Conservation (phyloP, 2,329 filamentous ascomycete species). For the Microcera coccophila region DNA sequence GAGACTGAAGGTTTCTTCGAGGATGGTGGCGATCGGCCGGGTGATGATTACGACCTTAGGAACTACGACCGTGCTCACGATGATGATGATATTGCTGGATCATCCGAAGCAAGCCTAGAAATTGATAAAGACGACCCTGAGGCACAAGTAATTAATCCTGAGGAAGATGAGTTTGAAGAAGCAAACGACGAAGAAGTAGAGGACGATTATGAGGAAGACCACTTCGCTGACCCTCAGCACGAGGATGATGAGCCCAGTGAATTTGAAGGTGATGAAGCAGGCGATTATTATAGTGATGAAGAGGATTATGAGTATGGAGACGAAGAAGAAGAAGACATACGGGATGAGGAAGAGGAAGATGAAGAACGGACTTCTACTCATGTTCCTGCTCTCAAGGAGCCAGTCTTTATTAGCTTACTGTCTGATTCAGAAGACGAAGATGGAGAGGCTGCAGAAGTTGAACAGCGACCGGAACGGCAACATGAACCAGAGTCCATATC, state of each 20-base stretch:
- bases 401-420: conserved; percentile 45
- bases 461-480: neutral
- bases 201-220: conserved; percentile 11
- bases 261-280: conserved; percentile 29
- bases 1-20: conserved; percentile 19
- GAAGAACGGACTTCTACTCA: conserved; percentile 12
- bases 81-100: conserved; percentile 33
- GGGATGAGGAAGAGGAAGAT: conserved; percentile 16
- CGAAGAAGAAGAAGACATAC: conserved; percentile 19
- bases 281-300: conserved; percentile 24
- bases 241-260: conserved; percentile 18
- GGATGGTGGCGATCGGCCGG: conserved; percentile 27
- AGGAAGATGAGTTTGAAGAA: conserved; percentile 15
- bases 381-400: conserved; percentile 26
- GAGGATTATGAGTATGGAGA: conserved; percentile 27
- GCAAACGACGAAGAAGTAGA: conserved; percentile 29
- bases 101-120: conserved; percentile 27
- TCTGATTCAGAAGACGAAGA: conserved; percentile 46
- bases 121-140: conserved; percentile 24
- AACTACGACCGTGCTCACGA: conserved; percentile 31
- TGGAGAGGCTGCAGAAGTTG: conserved; percentile 16
- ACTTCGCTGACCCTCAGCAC: conserved; percentile 4
- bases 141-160: conserved; percentile 18
- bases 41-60: conserved; percentile 34
- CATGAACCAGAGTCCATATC: conserved; percentile 3